Evolutionary conservation across 345 rosid genomes (phyloP), one percentile per base, ranked within the genome.

Genomic region (Mercurialis annua): DNA sequence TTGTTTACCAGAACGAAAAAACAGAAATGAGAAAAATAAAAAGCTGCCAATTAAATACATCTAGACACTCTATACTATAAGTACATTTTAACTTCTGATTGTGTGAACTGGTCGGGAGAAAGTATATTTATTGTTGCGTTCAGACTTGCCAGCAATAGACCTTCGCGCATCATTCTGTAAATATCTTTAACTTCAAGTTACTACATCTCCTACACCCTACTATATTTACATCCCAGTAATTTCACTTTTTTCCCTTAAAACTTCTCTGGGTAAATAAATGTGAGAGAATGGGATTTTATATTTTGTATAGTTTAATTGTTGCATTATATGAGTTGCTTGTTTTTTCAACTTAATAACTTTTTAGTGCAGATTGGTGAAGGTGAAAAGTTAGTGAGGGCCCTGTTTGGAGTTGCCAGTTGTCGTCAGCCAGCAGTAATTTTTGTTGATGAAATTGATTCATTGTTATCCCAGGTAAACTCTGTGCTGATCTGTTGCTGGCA

Each of bases 341-440:
- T 29, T 58, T 20, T n/a, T 55, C 36, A 31, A 71, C 49, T 2
- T 5, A n/a, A 26, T 53, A 43, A 36, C 27, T 12, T 38, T 38
- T 51, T 33, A 53, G 14, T 80, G 77, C 72, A 94, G 99, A 91
- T 94, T 81, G 99, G 99, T 6, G 97, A 94, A 84, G 97, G 99
- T 47, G 99, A 94, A 86, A 94, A 94, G 82, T 79, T 94, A 73
- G 99, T 94, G 75, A 84, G 99, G 72, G 96, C 99, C 15, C 95
- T 94, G 69, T 94, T 94, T 78, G 99, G 97, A 62, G 99, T 94
- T 62, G 99, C 99, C 62, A 84, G 88, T 78, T 94, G 97, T 71
- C 96, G 96, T 76, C 99, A 94, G 80, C 97, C 99, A 69, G 97
- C 99, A 70, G 97, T 94, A 62, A 91, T 91, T 63, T 94, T 94